Evolutionary conservation across 257 asterid genomes (phyloP), one percentile per base, ranked within the genome.

Genomic region (Fraxinus cuspidata): DNA sequence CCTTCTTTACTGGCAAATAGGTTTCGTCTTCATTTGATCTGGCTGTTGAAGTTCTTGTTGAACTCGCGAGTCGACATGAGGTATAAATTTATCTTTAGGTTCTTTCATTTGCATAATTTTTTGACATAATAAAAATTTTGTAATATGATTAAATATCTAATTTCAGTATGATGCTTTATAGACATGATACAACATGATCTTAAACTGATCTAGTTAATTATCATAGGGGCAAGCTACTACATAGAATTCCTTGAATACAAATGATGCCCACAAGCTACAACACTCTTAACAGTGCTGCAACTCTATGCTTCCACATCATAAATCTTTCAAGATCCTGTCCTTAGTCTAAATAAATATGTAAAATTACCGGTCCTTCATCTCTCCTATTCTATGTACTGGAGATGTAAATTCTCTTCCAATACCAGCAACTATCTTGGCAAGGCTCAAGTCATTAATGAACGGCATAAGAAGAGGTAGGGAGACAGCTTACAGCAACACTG

Each of bases 41-140:
- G 90, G 93, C 96, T 75, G 64, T 93, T 72, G 98, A 93, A 86
- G 90, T 90, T 86, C 94, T 93, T 58, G 82, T 90, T 73, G 98
- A 93, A 87, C 92, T 91, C 73, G 88, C 91, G 83, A 87, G 86
- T 84, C 92, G 91, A 51, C 90, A 93, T 74, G 97, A 93, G 97
- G 98, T 93, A 93, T 71, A 78, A 69, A 38, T 83, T 79, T 64
- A 40, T 9, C 77, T 53, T 67, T 70, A 64, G 64, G 66, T 73
- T 74, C 60, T 63, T 72, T 75, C 47, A 64, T 16, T 73, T 74
- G 53, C 74, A 27, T 47, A 28, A 16, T 47, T 35, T 3, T 76
- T 75, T 29, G 18, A 47, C 70, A 60, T 38, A 31, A 73, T 78
- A 56, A 73, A 37, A 15, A 28, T 37, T 74, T 75, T 63, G 70